Evolutionary conservation across 768 basidiomycete species (phyloP).

Genomic region (Lactifluus subvellereus): DNA sequence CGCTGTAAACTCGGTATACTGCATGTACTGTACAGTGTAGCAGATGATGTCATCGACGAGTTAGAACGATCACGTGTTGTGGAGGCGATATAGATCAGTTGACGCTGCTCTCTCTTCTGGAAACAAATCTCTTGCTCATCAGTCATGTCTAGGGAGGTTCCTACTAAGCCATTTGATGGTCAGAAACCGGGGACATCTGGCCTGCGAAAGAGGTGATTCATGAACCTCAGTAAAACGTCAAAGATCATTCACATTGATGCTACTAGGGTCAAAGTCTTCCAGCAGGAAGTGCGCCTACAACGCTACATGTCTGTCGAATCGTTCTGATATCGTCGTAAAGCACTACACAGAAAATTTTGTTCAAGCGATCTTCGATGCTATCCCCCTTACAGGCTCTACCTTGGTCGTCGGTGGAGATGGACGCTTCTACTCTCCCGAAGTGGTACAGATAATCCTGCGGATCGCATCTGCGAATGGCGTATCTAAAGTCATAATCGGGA

Average conservation of each 20-base stretch:
- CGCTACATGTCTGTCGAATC: conserved; percentile 2
- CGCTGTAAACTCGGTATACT: conserved; percentile 28
- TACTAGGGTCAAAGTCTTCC: conserved; percentile 91
- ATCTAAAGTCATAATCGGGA: conserved; percentile 84
- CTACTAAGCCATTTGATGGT: conserved; percentile 84
- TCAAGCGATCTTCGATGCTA: conserved; percentile 89
- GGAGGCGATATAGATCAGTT: conserved; percentile 15
- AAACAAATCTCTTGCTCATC: conserved; percentile 18
- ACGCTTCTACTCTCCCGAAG: conserved; percentile 82
- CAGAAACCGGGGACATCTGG: conserved; percentile 99
- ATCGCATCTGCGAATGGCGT: conserved; percentile 95
- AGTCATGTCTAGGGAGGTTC: conserved; percentile 54
- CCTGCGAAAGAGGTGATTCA: conserved; percentile 79
- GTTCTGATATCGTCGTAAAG: conserved; percentile 31
- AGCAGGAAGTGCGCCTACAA: conserved; percentile 67
- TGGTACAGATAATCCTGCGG: conserved; percentile 86
- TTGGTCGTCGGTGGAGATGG: conserved; percentile 98
- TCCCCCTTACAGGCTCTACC: conserved; percentile 71
- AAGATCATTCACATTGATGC: conserved; percentile 14
- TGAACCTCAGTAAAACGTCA: neutral
- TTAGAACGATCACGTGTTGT: conserved; percentile 16
- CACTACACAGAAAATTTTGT: conserved; percentile 99
- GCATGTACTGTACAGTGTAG: neutral
- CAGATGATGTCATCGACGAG: neutral
- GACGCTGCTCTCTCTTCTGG: neutral